phyloP scores from a whole-genome alignment of 768 basidiomycete species.

The Mycena galericulata region DNA sequence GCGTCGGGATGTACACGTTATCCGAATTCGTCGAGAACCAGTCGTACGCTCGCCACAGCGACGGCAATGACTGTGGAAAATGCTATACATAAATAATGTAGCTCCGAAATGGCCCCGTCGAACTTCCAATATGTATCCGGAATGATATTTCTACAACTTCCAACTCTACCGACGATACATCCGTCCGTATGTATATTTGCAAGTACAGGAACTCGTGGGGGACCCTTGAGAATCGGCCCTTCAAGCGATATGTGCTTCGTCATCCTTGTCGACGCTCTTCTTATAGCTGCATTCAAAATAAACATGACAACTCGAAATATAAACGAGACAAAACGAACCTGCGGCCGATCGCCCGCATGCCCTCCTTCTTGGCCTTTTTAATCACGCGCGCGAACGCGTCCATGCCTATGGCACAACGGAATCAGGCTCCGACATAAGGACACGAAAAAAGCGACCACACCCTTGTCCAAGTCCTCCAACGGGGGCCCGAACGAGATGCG shows the following conservation, averaged over 20 bases:
- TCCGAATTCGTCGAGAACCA: constrained; percentile 79
- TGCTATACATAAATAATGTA: constrained; percentile 56
- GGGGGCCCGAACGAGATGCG: constrained; percentile 90
- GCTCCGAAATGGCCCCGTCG: no score
- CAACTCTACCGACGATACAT: neutral
- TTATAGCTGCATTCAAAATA: constrained; percentile 50
- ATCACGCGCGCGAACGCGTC: constrained; percentile 91
- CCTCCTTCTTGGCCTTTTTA: constrained; percentile 72
- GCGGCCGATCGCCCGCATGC: constrained; percentile 74
- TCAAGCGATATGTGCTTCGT: neutral
- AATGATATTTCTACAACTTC: neutral
- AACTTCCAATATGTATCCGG: no score
- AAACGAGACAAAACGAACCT: constrained; percentile 53
- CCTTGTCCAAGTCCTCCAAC: constrained; percentile 81
- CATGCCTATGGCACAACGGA: constrained; percentile 60
- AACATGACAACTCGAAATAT: neutral
- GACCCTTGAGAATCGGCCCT: neutral
- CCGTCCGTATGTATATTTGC: neutral
- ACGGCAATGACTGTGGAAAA: constrained; percentile 77
- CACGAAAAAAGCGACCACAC: constrained; percentile 46
- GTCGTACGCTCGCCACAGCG: constrained; percentile 72
- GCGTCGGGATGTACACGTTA: constrained; percentile 73
- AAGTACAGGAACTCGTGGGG: neutral
- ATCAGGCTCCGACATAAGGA: no score
- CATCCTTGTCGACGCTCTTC: constrained; percentile 59